These are phyloP conservation scores for Chaetomiaceae sp. DNA, from an alignment of 2,329 filamentous ascomycete genomes.

Conservation along the genomic window DNA sequence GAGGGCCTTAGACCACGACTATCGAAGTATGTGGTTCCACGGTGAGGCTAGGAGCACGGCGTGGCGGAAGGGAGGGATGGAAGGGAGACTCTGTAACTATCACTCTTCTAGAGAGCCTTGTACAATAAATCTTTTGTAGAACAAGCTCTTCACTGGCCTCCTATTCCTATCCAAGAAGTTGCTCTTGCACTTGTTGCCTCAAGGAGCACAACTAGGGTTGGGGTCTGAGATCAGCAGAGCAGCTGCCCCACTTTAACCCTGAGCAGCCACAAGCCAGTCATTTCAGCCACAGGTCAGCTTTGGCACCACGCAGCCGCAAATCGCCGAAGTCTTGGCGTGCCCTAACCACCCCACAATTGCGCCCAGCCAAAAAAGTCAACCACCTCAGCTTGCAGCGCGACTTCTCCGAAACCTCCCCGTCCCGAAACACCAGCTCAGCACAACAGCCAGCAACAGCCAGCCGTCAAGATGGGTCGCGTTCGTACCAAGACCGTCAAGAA, in stretches of 20 bases:
- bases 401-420: conserved; percentile 18
- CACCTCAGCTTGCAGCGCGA: conserved; percentile 1
- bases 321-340: conserved; percentile 13
- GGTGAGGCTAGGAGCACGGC: background rate
- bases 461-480: conserved; percentile 66
- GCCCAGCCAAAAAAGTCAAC: conserved; percentile 21
- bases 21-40: background rate
- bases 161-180: too few species aligned
- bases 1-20: too few species aligned
- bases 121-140: conserved; percentile 16
- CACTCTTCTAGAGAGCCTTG: conserved; percentile 1
- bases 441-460: conserved; percentile 38
- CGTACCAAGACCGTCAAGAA: conserved; percentile 68
- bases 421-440: conserved; percentile 20
- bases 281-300: background rate
- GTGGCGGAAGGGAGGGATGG: background rate
- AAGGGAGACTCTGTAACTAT: background rate
- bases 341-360: conserved; percentile 26
- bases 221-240: too few species aligned
- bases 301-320: too few species aligned
- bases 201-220: too few species aligned
- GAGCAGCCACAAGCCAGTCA: background rate
- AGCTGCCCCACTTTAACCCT: background rate
- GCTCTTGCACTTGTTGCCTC: too few species aligned
- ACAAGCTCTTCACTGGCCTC: background rate